Evolutionary conservation across 805 yeast genomes (phyloP).

Genomic region (Candida nonsorbophila): DNA sequence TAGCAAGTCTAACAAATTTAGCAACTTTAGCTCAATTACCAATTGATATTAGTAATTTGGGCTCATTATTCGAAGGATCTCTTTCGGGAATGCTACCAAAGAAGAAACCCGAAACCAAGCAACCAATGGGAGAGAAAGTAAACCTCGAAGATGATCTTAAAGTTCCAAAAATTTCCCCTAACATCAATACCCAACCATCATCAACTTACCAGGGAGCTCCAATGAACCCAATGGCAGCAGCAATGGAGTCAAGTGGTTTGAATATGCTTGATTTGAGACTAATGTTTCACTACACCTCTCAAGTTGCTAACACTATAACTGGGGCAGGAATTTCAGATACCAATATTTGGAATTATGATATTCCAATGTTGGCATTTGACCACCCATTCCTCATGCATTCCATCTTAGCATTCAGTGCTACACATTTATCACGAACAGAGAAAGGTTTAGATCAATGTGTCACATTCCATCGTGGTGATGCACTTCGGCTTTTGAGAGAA

Average conservation of each 20-base stretch:
- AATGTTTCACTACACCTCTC: slow-evolving; percentile 82
- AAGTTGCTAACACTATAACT: slow-evolving; percentile 81
- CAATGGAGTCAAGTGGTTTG: slow-evolving; percentile 19
- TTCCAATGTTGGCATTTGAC: slow-evolving; percentile 82
- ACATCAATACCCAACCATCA: slow-evolving; percentile 8
- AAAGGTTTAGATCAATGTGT: slow-evolving; percentile 75
- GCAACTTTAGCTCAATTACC: slow-evolving; percentile 41
- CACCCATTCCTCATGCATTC: slow-evolving; percentile 92
- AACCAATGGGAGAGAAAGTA: no score
- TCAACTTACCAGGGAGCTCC: slow-evolving; percentile 5
- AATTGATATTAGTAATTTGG: slow-evolving; percentile 31
- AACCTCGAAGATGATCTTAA: neutral
- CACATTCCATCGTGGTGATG: slow-evolving; percentile 83
- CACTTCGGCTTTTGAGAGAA: slow-evolving; percentile 71
- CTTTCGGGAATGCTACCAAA: neutral
- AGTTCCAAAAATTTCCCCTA: slow-evolving; percentile 7
- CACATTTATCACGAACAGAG: slow-evolving; percentile 77
- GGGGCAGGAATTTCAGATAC: slow-evolving; percentile 87
- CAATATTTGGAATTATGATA: slow-evolving; percentile 81
- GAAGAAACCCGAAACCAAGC: no score
- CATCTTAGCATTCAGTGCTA: slow-evolving; percentile 84
- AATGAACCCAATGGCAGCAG: slow-evolving; percentile 5
- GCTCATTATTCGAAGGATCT: slow-evolving; percentile 22
- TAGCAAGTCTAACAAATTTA: slow-evolving; percentile 34
- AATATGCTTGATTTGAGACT: slow-evolving; percentile 74